Evolutionary conservation across 2,329 filamentous ascomycete species (phyloP), one percentile per base, ranked within the genome.

Genomic region (Fusarium abutilonis): DNA sequence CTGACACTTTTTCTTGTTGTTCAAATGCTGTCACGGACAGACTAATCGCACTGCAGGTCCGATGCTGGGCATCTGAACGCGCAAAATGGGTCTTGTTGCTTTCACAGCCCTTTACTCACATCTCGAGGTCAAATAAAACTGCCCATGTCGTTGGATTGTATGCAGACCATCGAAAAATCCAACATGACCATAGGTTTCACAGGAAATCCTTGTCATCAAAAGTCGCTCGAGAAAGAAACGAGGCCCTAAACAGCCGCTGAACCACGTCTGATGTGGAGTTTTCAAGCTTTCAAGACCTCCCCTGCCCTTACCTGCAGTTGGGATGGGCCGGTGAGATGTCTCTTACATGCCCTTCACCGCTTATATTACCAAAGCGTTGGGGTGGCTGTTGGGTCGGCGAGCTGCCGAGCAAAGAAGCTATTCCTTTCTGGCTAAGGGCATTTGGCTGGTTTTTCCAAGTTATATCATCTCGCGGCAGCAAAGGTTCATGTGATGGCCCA

Each of bases 401-500:
- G 59, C 52, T 56, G 44, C 56, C 52, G 55, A 65, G 32, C 50
- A 50, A 59, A 60, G 41, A 56, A 55, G 50, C 43, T 26, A 60
- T 48, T 43, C 39, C 45, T 58, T 56, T 51, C 26, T 53, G 38
- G 44, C 36, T 48, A 34, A 23, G 51, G 43, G 41, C 57, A 40
- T 38, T 47, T 39, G 38, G 51, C 52, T 56, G 54, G 48, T 48
- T 57, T 52, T 58, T 42, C 51, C 56, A 56, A 49, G 47, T 54
- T 50, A 59, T 66, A 53, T 63, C 56, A 67, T 61, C 61, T 66
- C 60, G 64, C 65, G 64, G 66, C 59, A 38, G 50, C 46, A 52
- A 47, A 42, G 49, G 56, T 69, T 71, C 69, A 71, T 69, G 66
- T 70, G 66, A 71, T 67, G 58, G 44, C 40, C 60, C 28, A 44